These are phyloP conservation scores for Quercus suber DNA, from an alignment of 306 rosid genomes.

Conservation along the genomic window DNA sequence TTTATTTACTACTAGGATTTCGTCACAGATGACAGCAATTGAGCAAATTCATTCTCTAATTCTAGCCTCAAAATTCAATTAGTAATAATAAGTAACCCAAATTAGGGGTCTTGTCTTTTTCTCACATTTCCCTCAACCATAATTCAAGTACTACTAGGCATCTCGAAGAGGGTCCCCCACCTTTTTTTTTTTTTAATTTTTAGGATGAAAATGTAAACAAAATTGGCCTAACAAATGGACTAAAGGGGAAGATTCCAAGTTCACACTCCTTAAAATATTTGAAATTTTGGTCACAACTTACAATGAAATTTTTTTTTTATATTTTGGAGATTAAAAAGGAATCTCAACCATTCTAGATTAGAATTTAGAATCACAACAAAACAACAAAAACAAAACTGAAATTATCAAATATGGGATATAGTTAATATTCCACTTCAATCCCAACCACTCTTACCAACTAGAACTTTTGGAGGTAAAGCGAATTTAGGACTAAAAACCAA, in stretches of 20 bases:
- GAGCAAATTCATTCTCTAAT: neutral
- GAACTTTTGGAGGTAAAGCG: neutral
- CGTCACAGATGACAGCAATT: neutral
- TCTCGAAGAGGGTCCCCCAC: too few relatives aligned
- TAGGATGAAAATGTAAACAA: neutral
- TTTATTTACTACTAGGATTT: neutral
- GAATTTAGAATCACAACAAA: neutral
- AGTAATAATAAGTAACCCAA: neutral
- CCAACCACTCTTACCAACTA: constrained; percentile 28
- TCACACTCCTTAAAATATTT: constrained; percentile 1
- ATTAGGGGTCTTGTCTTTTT: neutral
- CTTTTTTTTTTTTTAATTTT: neutral
- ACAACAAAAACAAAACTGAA: neutral
- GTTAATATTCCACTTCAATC: constrained; percentile 31
- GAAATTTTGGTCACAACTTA: neutral
- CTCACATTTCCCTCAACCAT: neutral
- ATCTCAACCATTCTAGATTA: constrained; percentile 10
- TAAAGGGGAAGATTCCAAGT: constrained; percentile 1
- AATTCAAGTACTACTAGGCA: neutral
- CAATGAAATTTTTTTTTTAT: neutral
- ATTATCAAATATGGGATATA: neutral
- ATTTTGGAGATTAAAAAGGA: neutral
- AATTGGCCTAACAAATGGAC: constrained; percentile 10
- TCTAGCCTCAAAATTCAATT: neutral
- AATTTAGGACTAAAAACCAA: neutral